phyloP scores from a whole-genome alignment of 768 basidiomycete species.

The Mycena albidolilacea region DNA sequence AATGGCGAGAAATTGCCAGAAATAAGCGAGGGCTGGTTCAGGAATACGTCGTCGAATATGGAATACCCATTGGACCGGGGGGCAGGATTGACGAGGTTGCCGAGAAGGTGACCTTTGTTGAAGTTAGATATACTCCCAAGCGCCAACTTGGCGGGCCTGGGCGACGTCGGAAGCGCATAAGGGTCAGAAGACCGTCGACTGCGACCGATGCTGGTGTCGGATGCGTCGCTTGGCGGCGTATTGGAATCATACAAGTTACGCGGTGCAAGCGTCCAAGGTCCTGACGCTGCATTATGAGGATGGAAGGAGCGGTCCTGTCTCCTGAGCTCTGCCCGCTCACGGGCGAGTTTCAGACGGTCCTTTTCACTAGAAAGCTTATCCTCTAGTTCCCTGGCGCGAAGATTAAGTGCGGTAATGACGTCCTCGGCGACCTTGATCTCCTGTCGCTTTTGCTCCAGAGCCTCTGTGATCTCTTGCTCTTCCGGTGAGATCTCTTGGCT shows the following conservation, averaged over 20 bases:
- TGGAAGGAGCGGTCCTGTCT: conserved; percentile 59
- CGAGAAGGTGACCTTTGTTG: conserved; percentile 34
- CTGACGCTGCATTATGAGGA: conserved; percentile 43
- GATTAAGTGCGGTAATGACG: conserved; percentile 71
- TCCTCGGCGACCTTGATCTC: conserved; percentile 81
- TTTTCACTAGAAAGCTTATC: conserved; percentile 76
- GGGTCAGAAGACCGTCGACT: conserved; percentile 38
- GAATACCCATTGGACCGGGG: conserved; percentile 56
- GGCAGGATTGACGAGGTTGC: conserved; percentile 31
- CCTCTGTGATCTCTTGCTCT: conserved; percentile 67
- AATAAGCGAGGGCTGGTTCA: conserved; percentile 42
- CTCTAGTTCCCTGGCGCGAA: conserved; percentile 82
- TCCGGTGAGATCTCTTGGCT: conserved; percentile 62
- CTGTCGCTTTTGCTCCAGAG: conserved; percentile 69
- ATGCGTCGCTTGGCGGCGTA: conserved; percentile 24
- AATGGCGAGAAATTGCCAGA: conserved; percentile 69
- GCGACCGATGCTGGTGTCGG: conserved; percentile 29
- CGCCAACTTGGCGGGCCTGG: conserved; percentile 48
- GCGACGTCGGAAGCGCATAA: conserved; percentile 41
- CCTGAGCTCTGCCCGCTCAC: conserved; percentile 69
- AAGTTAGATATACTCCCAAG: conserved; percentile 49
- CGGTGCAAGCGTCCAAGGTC: conserved; percentile 40
- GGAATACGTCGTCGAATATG: conserved; percentile 58
- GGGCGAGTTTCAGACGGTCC: conserved; percentile 69
- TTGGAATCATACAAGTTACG: conserved; percentile 37